Percentiles rank a stretch among this genome's conserved stretches.
These are phyloP conservation scores for Colletotrichum limetticola DNA, from an alignment of 2,329 filamentous ascomycete species.

Conservation along the genomic window DNA sequence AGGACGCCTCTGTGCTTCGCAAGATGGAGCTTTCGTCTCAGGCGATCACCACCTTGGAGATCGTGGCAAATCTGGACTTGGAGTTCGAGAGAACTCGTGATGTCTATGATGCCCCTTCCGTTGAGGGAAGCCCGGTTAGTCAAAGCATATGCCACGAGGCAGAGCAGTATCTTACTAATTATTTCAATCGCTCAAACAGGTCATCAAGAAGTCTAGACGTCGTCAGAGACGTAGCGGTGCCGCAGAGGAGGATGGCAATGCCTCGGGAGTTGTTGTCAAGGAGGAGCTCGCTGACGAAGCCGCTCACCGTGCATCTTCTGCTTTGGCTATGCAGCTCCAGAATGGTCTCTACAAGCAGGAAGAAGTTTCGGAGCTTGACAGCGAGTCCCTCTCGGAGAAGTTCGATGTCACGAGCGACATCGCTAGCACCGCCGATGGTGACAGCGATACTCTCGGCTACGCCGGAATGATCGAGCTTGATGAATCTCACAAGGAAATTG, in stretches of 20 bases:
- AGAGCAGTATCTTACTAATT: neutral
- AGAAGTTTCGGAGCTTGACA: neutral
- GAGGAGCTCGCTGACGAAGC: conserved; percentile 1
- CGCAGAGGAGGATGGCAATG: neutral
- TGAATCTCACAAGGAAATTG: neutral
- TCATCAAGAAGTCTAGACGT: conserved; percentile 8
- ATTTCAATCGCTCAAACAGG: neutral
- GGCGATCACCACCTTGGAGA: conserved; percentile 71
- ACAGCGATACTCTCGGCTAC: neutral
- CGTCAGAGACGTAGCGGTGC: conserved; percentile 14
- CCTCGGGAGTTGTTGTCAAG: conserved; percentile 14
- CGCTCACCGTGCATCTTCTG: neutral
- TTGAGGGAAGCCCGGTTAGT: conserved; percentile 61
- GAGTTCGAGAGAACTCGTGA: conserved; percentile 63
- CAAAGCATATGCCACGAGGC: neutral
- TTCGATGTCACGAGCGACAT: conserved; percentile 11
- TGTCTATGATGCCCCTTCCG: conserved; percentile 70
- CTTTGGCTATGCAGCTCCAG: neutral
- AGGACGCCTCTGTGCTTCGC: conserved; percentile 76
- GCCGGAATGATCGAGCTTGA: conserved; percentile 2
- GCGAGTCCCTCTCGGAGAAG: conserved; percentile 1
- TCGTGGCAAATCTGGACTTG: conserved; percentile 68
- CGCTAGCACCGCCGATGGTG: neutral
- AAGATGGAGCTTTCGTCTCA: conserved; percentile 73
- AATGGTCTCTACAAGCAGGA: neutral